These are phyloP conservation scores for Nemania sp. DNA, from an alignment of 2,329 filamentous ascomycete species.

Conservation along the genomic window DNA sequence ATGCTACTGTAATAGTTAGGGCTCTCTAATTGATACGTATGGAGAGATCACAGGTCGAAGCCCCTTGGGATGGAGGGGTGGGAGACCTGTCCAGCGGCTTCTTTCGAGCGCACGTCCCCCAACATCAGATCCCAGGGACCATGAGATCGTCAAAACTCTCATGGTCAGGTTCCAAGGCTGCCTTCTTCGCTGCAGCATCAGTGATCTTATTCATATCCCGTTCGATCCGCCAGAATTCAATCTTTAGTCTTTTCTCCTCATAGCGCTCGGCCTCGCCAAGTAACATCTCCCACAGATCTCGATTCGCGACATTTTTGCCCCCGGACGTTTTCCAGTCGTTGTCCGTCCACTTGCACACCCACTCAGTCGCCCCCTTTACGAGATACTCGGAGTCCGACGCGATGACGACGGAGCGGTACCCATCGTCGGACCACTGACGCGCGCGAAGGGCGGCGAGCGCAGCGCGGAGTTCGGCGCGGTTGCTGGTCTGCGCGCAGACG, in stretches of 20 bases:
- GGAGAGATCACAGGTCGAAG: no score
- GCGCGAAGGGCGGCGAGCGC: conserved; percentile 53
- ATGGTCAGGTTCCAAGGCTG: background rate
- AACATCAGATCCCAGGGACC: background rate
- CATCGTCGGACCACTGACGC: conserved; percentile 47
- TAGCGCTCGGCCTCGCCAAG: background rate
- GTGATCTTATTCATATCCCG: background rate
- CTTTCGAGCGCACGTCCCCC: no score
- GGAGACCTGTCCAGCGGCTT: no score
- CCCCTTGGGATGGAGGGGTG: no score
- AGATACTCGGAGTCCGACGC: background rate
- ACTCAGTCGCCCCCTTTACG: background rate
- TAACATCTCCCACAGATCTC: background rate
- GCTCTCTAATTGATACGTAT: no score
- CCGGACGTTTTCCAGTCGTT: background rate
- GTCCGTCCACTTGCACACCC: background rate
- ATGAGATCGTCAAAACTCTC: background rate
- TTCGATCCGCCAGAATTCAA: background rate
- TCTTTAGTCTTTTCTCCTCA: background rate
- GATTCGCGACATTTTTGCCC: background rate
- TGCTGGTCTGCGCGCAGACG: conserved; percentile 48
- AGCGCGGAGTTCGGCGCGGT: conserved; percentile 59
- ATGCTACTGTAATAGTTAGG: no score
- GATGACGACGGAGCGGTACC: conserved; percentile 29
- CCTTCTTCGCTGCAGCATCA: background rate